Conservation (phyloP, 1,139 yeast genomes). For the Scheffersomyces titani region DNA sequence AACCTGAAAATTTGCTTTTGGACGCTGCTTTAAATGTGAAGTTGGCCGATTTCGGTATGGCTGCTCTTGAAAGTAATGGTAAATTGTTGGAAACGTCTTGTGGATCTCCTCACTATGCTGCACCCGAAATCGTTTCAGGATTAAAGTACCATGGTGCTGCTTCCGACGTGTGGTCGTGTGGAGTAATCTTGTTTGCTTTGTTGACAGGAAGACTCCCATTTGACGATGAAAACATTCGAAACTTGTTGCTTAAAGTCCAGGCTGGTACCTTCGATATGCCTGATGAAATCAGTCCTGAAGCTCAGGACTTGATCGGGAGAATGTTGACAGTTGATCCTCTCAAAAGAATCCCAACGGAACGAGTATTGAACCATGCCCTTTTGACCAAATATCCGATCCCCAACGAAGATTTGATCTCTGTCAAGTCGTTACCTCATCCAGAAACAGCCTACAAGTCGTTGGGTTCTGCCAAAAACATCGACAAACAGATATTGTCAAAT, state of each 20-base stretch:
- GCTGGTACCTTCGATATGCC: constrained; percentile 78
- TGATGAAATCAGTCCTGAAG: constrained; percentile 59
- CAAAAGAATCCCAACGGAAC: constrained; percentile 72
- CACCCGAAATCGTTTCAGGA: constrained; percentile 83
- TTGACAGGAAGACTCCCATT: constrained; percentile 80
- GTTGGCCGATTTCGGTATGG: constrained; percentile 88
- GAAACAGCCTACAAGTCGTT: constrained; percentile 56
- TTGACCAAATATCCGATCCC: constrained; percentile 61
- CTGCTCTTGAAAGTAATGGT: constrained; percentile 75
- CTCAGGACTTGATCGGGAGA: constrained; percentile 65
- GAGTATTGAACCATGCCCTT: constrained; percentile 77
- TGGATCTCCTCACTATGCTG: constrained; percentile 87
- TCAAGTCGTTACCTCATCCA: constrained; percentile 62
- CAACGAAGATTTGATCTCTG: constrained; percentile 50
- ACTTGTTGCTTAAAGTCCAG: constrained; percentile 69
- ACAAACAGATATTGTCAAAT: constrained; percentile 64
- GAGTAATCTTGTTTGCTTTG: constrained; percentile 75
- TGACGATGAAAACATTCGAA: constrained; percentile 78
- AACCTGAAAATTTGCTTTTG: constrained; percentile 73
- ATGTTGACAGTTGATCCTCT: constrained; percentile 83
- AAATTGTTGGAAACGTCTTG: constrained; percentile 75
- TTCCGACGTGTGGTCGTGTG: constrained; percentile 86
- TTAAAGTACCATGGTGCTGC: constrained; percentile 79
- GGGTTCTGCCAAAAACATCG: constrained; percentile 53
- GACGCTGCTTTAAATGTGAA: constrained; percentile 70